Evolutionary conservation across 345 rosid genomes (phyloP), one percentile per base, ranked within the genome.

Genomic region (Salix brachista): DNA sequence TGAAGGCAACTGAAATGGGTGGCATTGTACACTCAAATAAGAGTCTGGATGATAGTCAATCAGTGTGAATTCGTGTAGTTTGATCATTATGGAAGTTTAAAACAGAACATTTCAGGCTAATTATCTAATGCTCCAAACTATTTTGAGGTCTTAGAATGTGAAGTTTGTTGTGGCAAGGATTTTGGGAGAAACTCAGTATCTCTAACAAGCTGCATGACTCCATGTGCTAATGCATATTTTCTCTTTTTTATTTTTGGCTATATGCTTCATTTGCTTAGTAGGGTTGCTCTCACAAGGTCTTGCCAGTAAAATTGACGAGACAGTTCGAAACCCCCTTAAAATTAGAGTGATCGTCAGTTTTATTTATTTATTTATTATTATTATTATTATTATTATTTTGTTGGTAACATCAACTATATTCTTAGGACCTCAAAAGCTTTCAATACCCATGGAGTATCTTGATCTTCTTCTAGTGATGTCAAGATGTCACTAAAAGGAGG

Each of bases 1-100:
- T 72, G 98, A 89, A 85, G 88, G 88, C 46, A 87, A 86, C 83
- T 91, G 77, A 86, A 48, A 60, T 37, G 5, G 28, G 64, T 3
- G 64, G 28, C 25, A 26, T 8, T 9, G 64, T 58, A 8, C 26
- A 58, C 62, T 9, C 28, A 10, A 1, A 8, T 58, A 3, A 58
- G 28, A 9, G 64, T 58, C 64, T 23, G 12, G 1, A 9, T 21
- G 6, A 58, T 23, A 58, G 28, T 58, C 64, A 58, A 58, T n/a
- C 64, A 23, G 64, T 9, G 14, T 58, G 26, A n/a, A 58, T 58
- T n/a, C 23, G 28, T 52, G 5, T n/a, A n/a, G 62, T 58, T 58
- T 3, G 64, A 58, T n/a, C 64, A 23, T 10, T 0, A 4, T 58
- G 64, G 11, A n/a, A 58, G 64, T n/a, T 58, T 58, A 0, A 58